phyloP scores from a whole-genome alignment of 2,329 filamentous ascomycete species.

The Lanzia echinophila region DNA sequence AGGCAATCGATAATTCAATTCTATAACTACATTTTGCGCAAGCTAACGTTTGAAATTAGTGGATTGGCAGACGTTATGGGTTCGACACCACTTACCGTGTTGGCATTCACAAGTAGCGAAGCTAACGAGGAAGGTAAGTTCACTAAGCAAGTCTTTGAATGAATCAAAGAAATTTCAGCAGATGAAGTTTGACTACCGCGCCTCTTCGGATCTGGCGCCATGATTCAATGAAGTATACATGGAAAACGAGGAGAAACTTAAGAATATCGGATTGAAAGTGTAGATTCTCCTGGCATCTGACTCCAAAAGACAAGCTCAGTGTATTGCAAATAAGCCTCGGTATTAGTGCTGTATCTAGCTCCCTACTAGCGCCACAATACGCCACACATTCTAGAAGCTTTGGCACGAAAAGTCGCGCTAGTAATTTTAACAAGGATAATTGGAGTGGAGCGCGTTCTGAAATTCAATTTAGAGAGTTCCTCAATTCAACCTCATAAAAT shows the following conservation, averaged over 20 bases:
- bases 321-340: constrained; percentile 4
- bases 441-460: constrained; percentile 1
- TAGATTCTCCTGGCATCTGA: neutral
- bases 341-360: neutral
- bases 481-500: constrained; percentile 2
- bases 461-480: constrained; percentile 9
- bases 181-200: constrained; percentile 56
- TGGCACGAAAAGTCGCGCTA: constrained; percentile 8
- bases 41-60: constrained; percentile 44
- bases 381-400: constrained; percentile 1
- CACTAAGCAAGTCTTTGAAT: constrained; percentile 89
- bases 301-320: neutral
- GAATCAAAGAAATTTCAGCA: constrained; percentile 78
- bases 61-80: neutral
- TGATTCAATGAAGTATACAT: constrained; percentile 10
- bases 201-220: constrained; percentile 22
- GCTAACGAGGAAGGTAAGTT: constrained; percentile 85
- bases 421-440: neutral
- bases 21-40: constrained; percentile 92
- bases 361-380: neutral
- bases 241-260: neutral
- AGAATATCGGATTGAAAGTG: neutral
- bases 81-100: constrained; percentile 60
- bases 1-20: constrained; percentile 69
- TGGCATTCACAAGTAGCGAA: constrained; percentile 77